Conservation (phyloP, 495 filamentous ascomycete genomes). For the Penicillium soppii region DNA sequence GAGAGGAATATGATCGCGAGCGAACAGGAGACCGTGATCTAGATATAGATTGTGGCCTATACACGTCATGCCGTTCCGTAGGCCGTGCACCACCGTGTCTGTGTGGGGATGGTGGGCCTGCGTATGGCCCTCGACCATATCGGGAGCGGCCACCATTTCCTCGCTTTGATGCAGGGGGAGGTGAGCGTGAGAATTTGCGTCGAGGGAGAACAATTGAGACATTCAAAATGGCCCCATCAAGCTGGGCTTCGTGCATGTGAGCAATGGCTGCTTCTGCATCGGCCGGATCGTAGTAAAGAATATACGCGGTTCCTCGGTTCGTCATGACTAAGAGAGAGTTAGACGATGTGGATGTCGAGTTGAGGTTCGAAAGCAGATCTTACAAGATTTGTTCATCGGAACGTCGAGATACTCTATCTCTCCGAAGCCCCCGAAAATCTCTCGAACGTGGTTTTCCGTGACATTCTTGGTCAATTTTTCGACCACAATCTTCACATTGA, state of each 20-base stretch:
- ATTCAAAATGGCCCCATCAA: conserved; percentile 83
- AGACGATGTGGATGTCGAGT: neutral
- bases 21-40: conserved; percentile 44
- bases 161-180: conserved; percentile 36
- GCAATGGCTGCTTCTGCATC: conserved; percentile 88
- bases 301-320: conserved; percentile 93
- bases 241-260: conserved; percentile 96
- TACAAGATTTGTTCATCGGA: conserved; percentile 85
- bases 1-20: conserved; percentile 38
- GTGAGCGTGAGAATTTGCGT: conserved; percentile 56
- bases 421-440: conserved; percentile 91
- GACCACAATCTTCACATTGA: conserved; percentile 73
- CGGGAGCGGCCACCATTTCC: conserved; percentile 32
- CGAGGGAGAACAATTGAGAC: conserved; percentile 94
- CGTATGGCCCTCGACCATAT: conserved; percentile 33
- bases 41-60: conserved; percentile 48
- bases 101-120: conserved; percentile 31
- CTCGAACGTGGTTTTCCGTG: conserved; percentile 78
- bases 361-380: conserved; percentile 18
- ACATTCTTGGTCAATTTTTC: conserved; percentile 97
- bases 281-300: conserved; percentile 72
- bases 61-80: conserved; percentile 48
- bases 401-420: conserved; percentile 82
- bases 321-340: conserved; percentile 62
- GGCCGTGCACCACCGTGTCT: conserved; percentile 38